Evolutionary conservation across 164 flowering plant genomes (phyloP).

Genomic region (Cinnamomum micranthum): DNA sequence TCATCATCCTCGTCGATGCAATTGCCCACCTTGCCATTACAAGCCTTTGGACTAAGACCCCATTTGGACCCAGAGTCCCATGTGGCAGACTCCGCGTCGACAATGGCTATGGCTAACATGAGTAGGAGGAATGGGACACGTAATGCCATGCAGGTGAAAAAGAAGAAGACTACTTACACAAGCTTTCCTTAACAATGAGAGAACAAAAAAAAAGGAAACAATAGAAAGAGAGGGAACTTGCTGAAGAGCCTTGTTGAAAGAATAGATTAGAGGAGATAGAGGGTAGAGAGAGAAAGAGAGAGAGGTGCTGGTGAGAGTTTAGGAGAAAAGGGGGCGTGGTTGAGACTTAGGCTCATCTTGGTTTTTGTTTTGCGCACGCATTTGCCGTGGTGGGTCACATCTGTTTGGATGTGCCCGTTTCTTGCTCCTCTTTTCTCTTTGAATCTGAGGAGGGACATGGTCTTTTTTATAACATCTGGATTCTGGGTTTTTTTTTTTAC

Average conservation of each 20-base stretch:
- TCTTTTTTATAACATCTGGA: neutral
- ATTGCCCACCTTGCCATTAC: conserved; percentile 12
- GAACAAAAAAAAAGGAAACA: neutral
- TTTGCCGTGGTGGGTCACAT: conserved; percentile 5
- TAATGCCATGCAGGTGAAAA: conserved; percentile 5
- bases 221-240: too few species aligned
- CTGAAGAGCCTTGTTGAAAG: too few species aligned
- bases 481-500: neutral
- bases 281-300: neutral
- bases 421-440: conserved; percentile 1
- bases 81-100: neutral
- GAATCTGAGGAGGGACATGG: neutral
- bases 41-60: neutral
- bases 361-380: too few species aligned
- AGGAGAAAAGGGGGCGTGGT: neutral
- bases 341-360: too few species aligned
- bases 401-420: conserved; percentile 6
- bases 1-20: conserved; percentile 25
- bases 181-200: neutral
- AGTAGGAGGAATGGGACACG: neutral
- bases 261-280: neutral
- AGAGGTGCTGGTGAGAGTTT: neutral
- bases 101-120: conserved; percentile 1
- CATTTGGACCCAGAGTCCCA: neutral
- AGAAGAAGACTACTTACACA: neutral